Evolutionary conservation across 2,329 filamentous ascomycete genomes (phyloP), one percentile per base, ranked within the genome.

Genomic region (Penicillium hesseltinei): DNA sequence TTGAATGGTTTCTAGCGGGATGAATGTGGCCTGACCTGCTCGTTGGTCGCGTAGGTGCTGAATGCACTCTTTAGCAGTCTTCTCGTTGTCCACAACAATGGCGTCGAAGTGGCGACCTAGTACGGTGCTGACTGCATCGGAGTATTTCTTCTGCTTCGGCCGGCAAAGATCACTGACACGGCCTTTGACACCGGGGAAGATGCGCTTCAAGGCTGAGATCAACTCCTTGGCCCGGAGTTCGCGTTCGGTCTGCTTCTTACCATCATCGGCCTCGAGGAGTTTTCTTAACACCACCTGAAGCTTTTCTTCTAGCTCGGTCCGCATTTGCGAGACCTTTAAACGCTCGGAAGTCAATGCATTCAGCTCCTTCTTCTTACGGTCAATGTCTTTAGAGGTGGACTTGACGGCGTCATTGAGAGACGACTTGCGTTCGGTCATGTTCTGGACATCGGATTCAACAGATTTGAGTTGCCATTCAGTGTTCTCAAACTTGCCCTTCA

Each of bases 1-100:
- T 70, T 97, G 95, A 73, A 99, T 96, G 51, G 96, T 97, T 79
- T 99, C 94, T 19, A 99, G 82, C 1, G 94, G 94, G 62, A 97
- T 92, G 74, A 99, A 97, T 1, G 91, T 97, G 76, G 94, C 91
- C 57, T 92, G 91, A 7, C 89, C 85, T 53, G 90, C 88, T 55
- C 91, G 87, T 71, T 97, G 91, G 63, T 96, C 91, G 66, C 94
- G 94, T 57, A 99, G 84, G 69, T 96, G 95, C 65, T 94, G 87
- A 55, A 99, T 94, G 73, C 94, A 99, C 66, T 97, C 92, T 58
- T 92, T 88, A 29, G 91, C 94, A 1, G 90, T 94, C 77, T 94
- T 96, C 75, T 97, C 92, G 2, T 91, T 93, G 67, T 99, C 94
- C 10, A 97, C 93, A 48, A 99, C 87, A 43, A 99, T 89, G 0